Evolutionary conservation across 345 rosid species (phyloP).

Genomic region (Gossypium anomalum): DNA sequence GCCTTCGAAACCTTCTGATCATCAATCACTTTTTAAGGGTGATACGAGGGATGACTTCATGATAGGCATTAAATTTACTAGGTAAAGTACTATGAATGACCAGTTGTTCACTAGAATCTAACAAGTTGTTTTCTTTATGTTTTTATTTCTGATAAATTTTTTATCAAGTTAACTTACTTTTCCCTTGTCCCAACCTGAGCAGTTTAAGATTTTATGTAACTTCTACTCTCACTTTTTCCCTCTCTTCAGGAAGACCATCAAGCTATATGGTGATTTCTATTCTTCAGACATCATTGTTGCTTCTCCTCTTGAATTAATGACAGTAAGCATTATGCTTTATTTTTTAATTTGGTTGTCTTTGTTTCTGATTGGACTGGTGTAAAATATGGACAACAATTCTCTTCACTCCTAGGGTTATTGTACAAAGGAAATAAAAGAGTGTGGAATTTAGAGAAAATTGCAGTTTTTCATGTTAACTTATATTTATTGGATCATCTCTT

Average conservation of each 20-base stretch:
- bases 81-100: conserved; percentile 35
- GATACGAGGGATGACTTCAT: conserved; percentile 71
- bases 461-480: not conserved
- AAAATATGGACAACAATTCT: not conserved
- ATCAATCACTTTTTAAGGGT: conserved; percentile 72
- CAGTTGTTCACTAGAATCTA: not conserved
- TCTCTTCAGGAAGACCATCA: conserved; percentile 65
- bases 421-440: not conserved
- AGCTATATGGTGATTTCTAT: conserved; percentile 75
- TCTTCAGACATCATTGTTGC: conserved; percentile 88
- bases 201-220: not conserved
- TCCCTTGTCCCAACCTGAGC: not conserved
- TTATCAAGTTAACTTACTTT: not conserved
- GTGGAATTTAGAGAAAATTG: not conserved
- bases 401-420: not conserved
- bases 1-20: conserved; percentile 81
- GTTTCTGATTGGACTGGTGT: conserved; percentile 1
- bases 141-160: not conserved
- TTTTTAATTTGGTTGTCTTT: not conserved
- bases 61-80: conserved; percentile 88
- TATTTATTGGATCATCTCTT: not conserved
- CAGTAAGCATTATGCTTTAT: conserved; percentile 40
- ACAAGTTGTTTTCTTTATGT: not conserved
- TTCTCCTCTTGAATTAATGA: conserved; percentile 66
- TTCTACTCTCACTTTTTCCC: not conserved